Percentiles rank a stretch among this genome's conserved stretches.
These are phyloP conservation scores for Metrosideros polymorpha DNA, from an alignment of 441 rosid species.

Conservation along the genomic window DNA sequence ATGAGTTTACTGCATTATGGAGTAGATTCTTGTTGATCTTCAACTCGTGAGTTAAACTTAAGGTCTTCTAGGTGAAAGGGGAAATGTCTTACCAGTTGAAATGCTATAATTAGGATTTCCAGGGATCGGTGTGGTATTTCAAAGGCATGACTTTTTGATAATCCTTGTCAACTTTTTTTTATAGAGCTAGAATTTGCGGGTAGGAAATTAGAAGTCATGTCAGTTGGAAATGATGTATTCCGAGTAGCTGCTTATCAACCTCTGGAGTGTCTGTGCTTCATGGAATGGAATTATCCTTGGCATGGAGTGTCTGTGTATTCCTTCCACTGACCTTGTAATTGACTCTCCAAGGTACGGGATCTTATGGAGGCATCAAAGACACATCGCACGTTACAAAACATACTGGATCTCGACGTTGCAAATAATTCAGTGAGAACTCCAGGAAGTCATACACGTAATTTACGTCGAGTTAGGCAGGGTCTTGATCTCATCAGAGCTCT, in stretches of 20 bases:
- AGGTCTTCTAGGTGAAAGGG: background rate
- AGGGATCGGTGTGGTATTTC: background rate
- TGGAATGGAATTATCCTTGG: background rate
- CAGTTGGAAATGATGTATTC: background rate
- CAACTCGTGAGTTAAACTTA: background rate
- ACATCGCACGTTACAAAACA: slow-evolving; percentile 32
- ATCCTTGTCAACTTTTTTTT: background rate
- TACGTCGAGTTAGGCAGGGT: slow-evolving; percentile 87
- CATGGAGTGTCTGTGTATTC: background rate
- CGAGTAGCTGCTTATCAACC: background rate
- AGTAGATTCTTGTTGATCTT: background rate
- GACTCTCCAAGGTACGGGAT: slow-evolving; percentile 33
- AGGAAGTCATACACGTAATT: slow-evolving; percentile 76
- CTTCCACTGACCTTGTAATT: background rate
- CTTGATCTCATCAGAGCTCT: slow-evolving; percentile 83
- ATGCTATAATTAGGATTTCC: background rate
- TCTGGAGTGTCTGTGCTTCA: background rate
- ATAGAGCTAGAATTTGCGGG: background rate
- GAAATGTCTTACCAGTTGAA: background rate
- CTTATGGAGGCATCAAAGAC: slow-evolving; percentile 67
- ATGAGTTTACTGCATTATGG: background rate
- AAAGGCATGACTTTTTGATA: background rate
- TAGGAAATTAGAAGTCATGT: background rate
- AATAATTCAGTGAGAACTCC: slow-evolving; percentile 55
- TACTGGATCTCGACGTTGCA: slow-evolving; percentile 55